Evolutionary conservation across 2,329 filamentous ascomycete species (phyloP).

Genomic region (Ophiostoma himal-ulmi): DNA sequence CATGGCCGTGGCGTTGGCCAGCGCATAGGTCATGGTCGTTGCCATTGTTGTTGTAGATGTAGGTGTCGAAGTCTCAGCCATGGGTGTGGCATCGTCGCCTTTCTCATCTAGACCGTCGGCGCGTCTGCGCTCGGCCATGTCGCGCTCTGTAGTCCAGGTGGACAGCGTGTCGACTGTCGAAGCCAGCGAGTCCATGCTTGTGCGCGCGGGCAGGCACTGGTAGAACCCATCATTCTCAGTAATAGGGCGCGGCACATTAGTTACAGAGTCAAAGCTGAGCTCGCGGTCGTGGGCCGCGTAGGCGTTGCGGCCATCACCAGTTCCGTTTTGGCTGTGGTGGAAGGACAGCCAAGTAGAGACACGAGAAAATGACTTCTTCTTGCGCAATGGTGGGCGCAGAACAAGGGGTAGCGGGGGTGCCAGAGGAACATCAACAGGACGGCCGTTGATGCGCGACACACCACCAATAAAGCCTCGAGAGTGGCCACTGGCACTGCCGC

Average conservation of each 20-base stretch:
- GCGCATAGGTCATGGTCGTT: slow-evolving; percentile 8
- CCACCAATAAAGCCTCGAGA: slow-evolving; percentile 11
- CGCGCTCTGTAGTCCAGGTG: slow-evolving; percentile 46
- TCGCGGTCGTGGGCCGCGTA: slow-evolving; percentile 31
- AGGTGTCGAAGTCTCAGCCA: slow-evolving; percentile 36
- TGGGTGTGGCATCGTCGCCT: slow-evolving; percentile 34
- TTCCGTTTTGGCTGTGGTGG: not conserved
- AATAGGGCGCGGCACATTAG: slow-evolving; percentile 50
- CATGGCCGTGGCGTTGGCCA: slow-evolving; percentile 3
- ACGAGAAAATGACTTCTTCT: slow-evolving; percentile 61
- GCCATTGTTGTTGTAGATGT: slow-evolving; percentile 34
- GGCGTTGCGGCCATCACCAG: not conserved
- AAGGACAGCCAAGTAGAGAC: slow-evolving; percentile 55
- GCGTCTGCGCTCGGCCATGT: slow-evolving; percentile 33
- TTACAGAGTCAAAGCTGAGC: slow-evolving; percentile 46
- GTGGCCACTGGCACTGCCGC: slow-evolving; percentile 11
- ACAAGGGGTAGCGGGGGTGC: slow-evolving; percentile 55
- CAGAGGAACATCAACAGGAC: slow-evolving; percentile 37
- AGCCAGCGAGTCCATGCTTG: slow-evolving; percentile 41
- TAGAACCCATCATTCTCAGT: slow-evolving; percentile 53
- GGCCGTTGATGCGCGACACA: slow-evolving; percentile 26
- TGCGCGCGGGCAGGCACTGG: slow-evolving; percentile 43
- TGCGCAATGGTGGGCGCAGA: slow-evolving; percentile 54
- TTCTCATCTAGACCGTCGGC: slow-evolving; percentile 31
- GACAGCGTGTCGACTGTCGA: slow-evolving; percentile 39